These are phyloP conservation scores for Datisca glomerata DNA, from an alignment of 306 rosid species.

Conservation along the genomic window DNA sequence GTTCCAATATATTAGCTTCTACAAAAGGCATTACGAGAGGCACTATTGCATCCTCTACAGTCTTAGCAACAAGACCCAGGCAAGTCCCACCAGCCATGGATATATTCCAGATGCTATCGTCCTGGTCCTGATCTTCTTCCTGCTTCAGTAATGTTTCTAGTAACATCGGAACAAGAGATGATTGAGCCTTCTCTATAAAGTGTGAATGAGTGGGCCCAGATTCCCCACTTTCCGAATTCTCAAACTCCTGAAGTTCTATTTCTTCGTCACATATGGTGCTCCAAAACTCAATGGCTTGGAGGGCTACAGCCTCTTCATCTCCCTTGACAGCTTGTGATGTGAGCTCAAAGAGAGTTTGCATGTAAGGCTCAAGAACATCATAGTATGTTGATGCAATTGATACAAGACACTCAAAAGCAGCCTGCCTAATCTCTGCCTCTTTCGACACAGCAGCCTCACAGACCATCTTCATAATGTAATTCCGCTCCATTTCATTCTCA, in stretches of 20 bases:
- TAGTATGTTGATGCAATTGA: constrained; percentile 28
- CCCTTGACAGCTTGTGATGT: constrained; percentile 26
- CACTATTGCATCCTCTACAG: constrained; percentile 20
- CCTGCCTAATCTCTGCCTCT: constrained; percentile 24
- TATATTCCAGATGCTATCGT: constrained; percentile 21
- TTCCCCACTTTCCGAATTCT: constrained; percentile 12
- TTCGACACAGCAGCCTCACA: constrained; percentile 24
- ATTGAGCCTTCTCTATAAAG: constrained; percentile 21
- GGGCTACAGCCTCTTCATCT: constrained; percentile 23
- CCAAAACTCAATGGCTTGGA: constrained; percentile 33
- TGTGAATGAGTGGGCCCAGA: constrained; percentile 13
- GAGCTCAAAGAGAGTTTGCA: constrained; percentile 24
- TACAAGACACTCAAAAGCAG: constrained; percentile 30
- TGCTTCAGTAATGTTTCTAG: constrained; percentile 26
- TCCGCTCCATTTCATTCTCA: constrained; percentile 24
- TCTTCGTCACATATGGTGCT: constrained; percentile 30
- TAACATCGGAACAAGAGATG: constrained; percentile 24
- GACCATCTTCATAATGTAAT: constrained; percentile 23
- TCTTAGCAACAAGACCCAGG: constrained; percentile 22
- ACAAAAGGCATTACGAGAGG: constrained; percentile 33
- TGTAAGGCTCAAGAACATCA: constrained; percentile 22
- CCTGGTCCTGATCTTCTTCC: constrained; percentile 28
- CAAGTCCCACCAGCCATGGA: constrained; percentile 35
- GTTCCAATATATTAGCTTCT: constrained; percentile 21
- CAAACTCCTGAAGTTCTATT: constrained; percentile 24